phyloP scores from a whole-genome alignment of 1,284 basidiomycete genomes.

The Bondarzewia mesenterica region DNA sequence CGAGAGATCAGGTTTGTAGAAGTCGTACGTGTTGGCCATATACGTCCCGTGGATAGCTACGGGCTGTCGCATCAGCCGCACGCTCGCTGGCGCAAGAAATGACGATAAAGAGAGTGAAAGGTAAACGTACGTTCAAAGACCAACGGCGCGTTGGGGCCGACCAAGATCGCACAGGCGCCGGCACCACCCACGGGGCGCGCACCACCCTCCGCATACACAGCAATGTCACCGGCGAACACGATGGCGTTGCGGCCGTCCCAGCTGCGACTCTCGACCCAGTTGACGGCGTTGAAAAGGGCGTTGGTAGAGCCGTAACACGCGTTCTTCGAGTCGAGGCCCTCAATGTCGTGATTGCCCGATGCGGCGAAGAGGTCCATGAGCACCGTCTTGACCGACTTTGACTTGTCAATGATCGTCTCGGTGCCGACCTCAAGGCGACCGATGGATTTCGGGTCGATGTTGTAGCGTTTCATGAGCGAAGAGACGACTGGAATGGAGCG shows the following conservation, averaged over 20 bases:
- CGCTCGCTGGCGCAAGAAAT: conserved; percentile 1
- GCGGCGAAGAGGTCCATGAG: conserved; percentile 96
- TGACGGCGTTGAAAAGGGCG: conserved; percentile 94
- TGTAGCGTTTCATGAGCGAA: conserved; percentile 88
- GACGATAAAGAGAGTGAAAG: conserved; percentile 1
- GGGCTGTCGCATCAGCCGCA: neutral
- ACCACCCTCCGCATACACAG: conserved; percentile 94
- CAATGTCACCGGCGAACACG: conserved; percentile 96
- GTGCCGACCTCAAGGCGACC: conserved; percentile 98
- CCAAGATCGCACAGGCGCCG: conserved; percentile 90
- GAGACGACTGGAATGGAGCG: conserved; percentile 53
- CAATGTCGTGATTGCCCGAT: conserved; percentile 93
- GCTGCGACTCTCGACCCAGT: conserved; percentile 95
- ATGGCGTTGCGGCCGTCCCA: conserved; percentile 99
- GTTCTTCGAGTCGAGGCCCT: conserved; percentile 99
- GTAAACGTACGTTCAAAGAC: conserved; percentile 89
- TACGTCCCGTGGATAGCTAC: conserved; percentile 94
- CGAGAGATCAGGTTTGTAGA: conserved; percentile 92
- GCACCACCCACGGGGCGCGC: conserved; percentile 97
- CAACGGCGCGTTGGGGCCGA: conserved; percentile 93
- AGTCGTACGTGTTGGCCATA: conserved; percentile 98
- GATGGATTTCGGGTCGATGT: conserved; percentile 93
- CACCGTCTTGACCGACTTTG: conserved; percentile 97
- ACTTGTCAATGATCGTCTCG: conserved; percentile 99
- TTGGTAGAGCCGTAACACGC: conserved; percentile 99